Evolutionary conservation across 352 stramenopile species (phyloP).

Genomic region (Globisporangium spiculum): DNA sequence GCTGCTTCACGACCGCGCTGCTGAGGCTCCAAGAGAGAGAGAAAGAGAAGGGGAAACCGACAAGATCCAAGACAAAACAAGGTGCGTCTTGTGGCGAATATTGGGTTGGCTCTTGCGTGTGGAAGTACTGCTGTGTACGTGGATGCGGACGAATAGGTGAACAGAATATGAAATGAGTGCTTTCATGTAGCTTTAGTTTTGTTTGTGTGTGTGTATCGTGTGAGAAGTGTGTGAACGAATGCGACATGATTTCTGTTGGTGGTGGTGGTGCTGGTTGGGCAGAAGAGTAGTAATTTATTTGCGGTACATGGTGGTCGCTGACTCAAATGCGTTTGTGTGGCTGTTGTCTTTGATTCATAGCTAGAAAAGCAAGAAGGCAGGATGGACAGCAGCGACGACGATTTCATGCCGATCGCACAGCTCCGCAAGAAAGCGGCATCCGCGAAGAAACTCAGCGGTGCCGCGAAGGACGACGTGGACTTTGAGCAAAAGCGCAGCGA

Average conservation of each 20-base stretch:
- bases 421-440: conserved; percentile 48
- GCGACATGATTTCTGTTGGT: conserved; percentile 4
- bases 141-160: neutral
- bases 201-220: neutral
- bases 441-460: conserved; percentile 22
- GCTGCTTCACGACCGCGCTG: conserved; percentile 3
- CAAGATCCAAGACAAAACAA: conserved; percentile 4
- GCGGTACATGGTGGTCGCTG: neutral
- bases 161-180: neutral
- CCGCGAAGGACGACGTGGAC: conserved; percentile 18
- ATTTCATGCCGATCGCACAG: conserved; percentile 67
- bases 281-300: neutral
- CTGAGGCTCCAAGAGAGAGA: neutral
- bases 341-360: conserved; percentile 8
- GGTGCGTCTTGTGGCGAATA: neutral
- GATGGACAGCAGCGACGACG: conserved; percentile 79
- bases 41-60: conserved; percentile 6
- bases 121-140: too few species aligned
- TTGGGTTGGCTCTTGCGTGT: neutral
- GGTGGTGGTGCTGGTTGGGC: neutral
- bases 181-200: neutral
- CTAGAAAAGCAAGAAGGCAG: neutral
- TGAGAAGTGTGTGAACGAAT: neutral
- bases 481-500: conserved; percentile 16
- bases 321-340: conserved; percentile 3